Evolutionary conservation across 2,329 filamentous ascomycete genomes (phyloP), one percentile per base, ranked within the genome.

Genomic region (Eutypa lata): DNA sequence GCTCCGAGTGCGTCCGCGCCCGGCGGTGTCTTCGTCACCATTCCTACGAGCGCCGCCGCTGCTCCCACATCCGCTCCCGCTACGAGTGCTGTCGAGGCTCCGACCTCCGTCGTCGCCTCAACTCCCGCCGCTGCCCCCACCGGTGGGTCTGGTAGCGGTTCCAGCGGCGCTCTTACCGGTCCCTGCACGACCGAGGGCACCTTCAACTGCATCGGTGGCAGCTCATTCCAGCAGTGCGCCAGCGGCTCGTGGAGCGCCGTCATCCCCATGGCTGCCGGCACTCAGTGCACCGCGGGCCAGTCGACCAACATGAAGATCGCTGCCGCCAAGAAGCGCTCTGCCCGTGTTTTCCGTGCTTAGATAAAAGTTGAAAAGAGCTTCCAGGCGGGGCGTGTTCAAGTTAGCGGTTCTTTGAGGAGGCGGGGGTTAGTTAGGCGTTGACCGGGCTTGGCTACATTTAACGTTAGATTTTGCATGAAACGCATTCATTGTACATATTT

Each of bases 181-280:
- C 68, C 75, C 0, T 83, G 80, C 66, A 60, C 72, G 7, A 46
- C 57, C 1, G 78, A 82, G 45, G 81, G 80, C 1, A 63, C 65
- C 11, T 84, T 76, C 76, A 82, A 82, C 71, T 84, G 81, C 57
- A 68, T 82, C 7, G 69, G 64, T 0, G 78, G 79, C 14, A 69
- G 63, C 1, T 72, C 73, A 0, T 84, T 75, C 74, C 80, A 83
- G 65, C 79, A 78, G 47, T 84, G 81, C 53, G 81, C 73, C 7
- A 76, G 73, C 2, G 80, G 81, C 8, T 37, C 58, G 0, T 84
- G 81, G 81, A 78, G 79, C 2, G 61, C 67, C 0, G 51, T 66
- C 2, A 72, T 74, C 54, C 42, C 56, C 0, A 60, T 83, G 13
- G 74, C 81, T 0, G 61, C 65, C 0, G 81, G 81, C 1, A 78